These are phyloP conservation scores for Phytomonas francai DNA, from an alignment of 208 protist genomes.

Conservation along the genomic window DNA sequence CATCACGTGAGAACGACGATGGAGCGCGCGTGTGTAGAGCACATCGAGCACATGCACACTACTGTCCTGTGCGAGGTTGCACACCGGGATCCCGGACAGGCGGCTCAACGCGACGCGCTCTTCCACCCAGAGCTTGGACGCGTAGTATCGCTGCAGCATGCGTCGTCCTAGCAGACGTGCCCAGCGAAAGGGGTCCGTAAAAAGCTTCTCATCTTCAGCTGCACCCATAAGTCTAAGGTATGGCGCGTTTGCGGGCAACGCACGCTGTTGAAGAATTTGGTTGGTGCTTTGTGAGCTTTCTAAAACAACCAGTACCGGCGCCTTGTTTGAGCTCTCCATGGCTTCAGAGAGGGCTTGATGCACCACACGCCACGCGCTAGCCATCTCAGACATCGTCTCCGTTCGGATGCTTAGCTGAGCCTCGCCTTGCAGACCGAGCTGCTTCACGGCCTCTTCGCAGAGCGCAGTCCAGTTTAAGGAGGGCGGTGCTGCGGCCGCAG, in stretches of 20 bases:
- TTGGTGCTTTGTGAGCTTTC: constrained; percentile 51
- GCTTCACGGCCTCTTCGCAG: constrained; percentile 45
- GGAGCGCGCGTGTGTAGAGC: constrained; percentile 70
- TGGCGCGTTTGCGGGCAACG: constrained; percentile 38
- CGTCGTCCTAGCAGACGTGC: constrained; percentile 45
- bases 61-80: constrained; percentile 83
- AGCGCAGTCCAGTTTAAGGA: constrained; percentile 53
- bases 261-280: constrained; percentile 61
- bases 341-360: constrained; percentile 40
- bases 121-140: constrained; percentile 73
- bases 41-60: constrained; percentile 81
- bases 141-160: constrained; percentile 75
- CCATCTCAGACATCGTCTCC: constrained; percentile 40
- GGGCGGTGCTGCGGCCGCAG: constrained; percentile 58
- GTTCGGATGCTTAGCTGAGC: constrained; percentile 1
- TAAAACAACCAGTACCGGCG: constrained; percentile 65
- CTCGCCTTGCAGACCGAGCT: constrained; percentile 13
- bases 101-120: constrained; percentile 78
- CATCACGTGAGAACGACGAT: constrained; percentile 62
- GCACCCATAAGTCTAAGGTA: constrained; percentile 77
- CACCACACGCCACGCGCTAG: constrained; percentile 59
- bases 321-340: constrained; percentile 20
- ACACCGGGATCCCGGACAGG: constrained; percentile 68
- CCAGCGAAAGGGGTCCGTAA: constrained; percentile 86
- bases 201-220: constrained; percentile 71